Evolutionary conservation across 2,329 filamentous ascomycete species (phyloP).

Genomic region (Cordyceps cateniannulata): DNA sequence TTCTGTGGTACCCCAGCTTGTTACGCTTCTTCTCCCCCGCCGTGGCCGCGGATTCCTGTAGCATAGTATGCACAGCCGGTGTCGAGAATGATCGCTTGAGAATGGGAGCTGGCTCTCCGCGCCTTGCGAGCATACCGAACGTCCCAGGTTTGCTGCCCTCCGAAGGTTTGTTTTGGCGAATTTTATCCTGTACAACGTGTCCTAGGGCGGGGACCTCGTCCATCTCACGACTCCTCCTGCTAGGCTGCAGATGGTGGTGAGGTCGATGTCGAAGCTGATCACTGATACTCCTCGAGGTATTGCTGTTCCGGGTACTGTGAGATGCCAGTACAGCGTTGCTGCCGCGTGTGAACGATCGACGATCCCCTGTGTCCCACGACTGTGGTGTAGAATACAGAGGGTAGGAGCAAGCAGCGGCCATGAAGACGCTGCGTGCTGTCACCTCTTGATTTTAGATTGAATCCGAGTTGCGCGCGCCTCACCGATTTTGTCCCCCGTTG

Average conservation of each 20-base stretch:
- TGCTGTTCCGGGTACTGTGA: neutral
- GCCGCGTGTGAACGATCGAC: neutral
- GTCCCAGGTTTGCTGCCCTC: neutral
- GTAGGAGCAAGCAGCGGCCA: neutral
- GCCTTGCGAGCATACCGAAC: neutral
- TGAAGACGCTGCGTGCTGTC: neutral
- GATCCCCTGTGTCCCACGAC: neutral
- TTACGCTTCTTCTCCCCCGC: constrained; percentile 55
- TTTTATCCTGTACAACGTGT: neutral
- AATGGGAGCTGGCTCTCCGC: neutral
- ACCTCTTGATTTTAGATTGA: neutral
- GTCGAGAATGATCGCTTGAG: constrained; percentile 9
- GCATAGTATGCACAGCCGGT: constrained; percentile 5
- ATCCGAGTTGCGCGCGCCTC: neutral
- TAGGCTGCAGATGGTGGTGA: neutral
- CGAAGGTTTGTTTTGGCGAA: neutral
- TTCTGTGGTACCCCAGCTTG: constrained; percentile 85
- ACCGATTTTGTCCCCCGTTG: neutral
- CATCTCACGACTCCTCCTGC: neutral
- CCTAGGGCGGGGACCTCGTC: neutral
- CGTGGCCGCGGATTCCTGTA: constrained; percentile 20
- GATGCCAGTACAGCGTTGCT: neutral
- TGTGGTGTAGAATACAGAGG: neutral
- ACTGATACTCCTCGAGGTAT: neutral
- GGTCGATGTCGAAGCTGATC: neutral